Base-by-base conservation (phyloP, 441 rosid species). In the Manihot esculenta region DNA sequence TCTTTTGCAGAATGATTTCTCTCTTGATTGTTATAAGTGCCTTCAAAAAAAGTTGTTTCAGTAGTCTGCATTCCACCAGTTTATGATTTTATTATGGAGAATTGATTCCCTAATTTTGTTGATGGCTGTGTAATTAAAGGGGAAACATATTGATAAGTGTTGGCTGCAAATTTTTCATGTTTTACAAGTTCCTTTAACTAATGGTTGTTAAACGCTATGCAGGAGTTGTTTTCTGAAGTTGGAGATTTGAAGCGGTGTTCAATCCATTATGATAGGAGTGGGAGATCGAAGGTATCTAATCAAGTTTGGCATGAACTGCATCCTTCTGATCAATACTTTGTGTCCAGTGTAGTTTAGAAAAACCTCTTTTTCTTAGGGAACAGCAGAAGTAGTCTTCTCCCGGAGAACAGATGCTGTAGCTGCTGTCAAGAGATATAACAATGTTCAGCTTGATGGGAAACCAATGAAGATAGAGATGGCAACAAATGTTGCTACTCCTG, bases 381-480 rank as follows among this genome's bases (percentile, higher is more conserved):
- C 97, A 6, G 96, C 99, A 26, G 97, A 94, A 82, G 94, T 94
- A 9, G 93, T 89, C 61, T 94, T 66, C 73, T 81, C 94, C 45
- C 83, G 92, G 14, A 84, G 87, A 57, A 73, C 85, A 2, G 96
- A 94, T 84, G 99, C 96, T 30, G 41, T 85, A 12, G 92, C 90
- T 38, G 99, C 97, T 66, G 87, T 92, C 56, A 92, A 90, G 85
- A 89, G 89, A 80, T 94, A 90, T 80, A 88, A 90, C 73, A 85
- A 86, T 35, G 96, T 94, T 76, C 93, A 90, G 81, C 94, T 94
- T 4, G 97, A 94, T 80, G 97, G 97, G 30, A 94, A 90, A 68
- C 97, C 93, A 0, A 90, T 94, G 97, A 92, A 90, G 78, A 94
- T 92, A 35, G 97, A 92, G 88, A 87, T 92, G 66, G 99, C 97